Percentiles rank a stretch among this genome's conserved stretches.
Conservation (phyloP, 768 basidiomycete genomes). For the Cyathus striatus region DNA sequence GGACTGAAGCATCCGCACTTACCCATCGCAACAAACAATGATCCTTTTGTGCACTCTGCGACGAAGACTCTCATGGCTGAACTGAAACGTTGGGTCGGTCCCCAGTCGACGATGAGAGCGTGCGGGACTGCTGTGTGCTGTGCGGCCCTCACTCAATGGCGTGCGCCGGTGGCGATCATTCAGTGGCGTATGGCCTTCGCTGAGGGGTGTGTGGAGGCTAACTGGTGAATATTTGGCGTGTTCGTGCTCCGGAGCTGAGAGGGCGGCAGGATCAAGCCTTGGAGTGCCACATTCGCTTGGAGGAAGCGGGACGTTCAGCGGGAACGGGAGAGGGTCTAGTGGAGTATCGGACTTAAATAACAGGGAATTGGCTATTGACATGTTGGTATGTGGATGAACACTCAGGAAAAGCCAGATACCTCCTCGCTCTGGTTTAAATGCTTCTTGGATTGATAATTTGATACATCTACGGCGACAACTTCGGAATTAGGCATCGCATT, state of each 20-base stretch:
- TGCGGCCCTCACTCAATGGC: background rate
- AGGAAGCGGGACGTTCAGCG: no score
- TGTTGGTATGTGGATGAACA: no score
- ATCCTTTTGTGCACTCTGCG: slow-evolving; percentile 47
- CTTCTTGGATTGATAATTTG: no score
- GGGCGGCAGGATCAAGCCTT: no score
- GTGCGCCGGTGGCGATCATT: background rate
- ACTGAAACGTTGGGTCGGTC: slow-evolving; percentile 22
- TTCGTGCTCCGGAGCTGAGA: no score
- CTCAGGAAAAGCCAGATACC: no score
- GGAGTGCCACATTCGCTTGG: no score
- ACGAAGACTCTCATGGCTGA: slow-evolving; percentile 9
- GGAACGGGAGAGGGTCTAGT: background rate
- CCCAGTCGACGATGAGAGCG: slow-evolving; percentile 25
- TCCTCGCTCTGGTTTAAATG: no score
- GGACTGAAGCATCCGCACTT: slow-evolving; percentile 12
- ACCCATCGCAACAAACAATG: slow-evolving; percentile 76
- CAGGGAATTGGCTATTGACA: background rate
- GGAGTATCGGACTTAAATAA: background rate
- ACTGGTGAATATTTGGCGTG: background rate
- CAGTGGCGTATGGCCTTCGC: background rate
- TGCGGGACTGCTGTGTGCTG: slow-evolving; percentile 11
- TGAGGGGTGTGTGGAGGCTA: background rate
- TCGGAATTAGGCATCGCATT: no score
- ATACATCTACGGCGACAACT: no score